These are phyloP conservation scores for Dictyostelium brefeldianum DNA, from an alignment of 78 protist species.

Conservation along the genomic window DNA sequence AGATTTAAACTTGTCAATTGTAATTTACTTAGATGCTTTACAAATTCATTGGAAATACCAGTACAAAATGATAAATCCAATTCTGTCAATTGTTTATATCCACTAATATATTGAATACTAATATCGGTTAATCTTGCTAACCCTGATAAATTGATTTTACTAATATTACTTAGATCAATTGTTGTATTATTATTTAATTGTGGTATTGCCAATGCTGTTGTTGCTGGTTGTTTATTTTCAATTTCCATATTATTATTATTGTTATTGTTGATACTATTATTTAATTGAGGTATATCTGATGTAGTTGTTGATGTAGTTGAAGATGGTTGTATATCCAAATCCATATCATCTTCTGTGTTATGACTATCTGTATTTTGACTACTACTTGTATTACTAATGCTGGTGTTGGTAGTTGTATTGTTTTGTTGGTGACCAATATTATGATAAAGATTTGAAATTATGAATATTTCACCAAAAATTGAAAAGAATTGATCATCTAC, in stretches of 20 bases:
- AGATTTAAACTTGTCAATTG: slow-evolving; percentile 39
- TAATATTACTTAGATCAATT: neutral
- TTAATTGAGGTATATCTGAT: neutral
- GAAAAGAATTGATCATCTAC: slow-evolving; percentile 75
- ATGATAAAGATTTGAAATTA: slow-evolving; percentile 14
- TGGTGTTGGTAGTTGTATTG: neutral
- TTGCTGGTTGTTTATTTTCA: neutral
- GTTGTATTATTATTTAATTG: neutral
- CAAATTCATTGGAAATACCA: slow-evolving; percentile 14
- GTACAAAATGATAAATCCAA: slow-evolving; percentile 55
- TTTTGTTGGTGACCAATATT: neutral
- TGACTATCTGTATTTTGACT: neutral
- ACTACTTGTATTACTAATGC: slow-evolving; percentile 14
- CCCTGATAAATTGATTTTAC: slow-evolving; percentile 37
- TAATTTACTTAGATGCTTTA: slow-evolving; percentile 4
- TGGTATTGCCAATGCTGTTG: neutral
- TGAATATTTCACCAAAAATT: slow-evolving; percentile 68
- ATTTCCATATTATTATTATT: neutral
- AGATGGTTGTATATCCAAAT: neutral
- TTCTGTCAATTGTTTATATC: slow-evolving; percentile 23
- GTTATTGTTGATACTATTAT: neutral
- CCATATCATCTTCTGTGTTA: slow-evolving; percentile 13
- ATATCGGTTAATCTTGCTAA: slow-evolving; percentile 29
- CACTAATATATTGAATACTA: slow-evolving; percentile 8
- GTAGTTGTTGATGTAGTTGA: neutral